Base-by-base conservation (phyloP, 257 asterid species). In the Galeopsis tetrahit region DNA sequence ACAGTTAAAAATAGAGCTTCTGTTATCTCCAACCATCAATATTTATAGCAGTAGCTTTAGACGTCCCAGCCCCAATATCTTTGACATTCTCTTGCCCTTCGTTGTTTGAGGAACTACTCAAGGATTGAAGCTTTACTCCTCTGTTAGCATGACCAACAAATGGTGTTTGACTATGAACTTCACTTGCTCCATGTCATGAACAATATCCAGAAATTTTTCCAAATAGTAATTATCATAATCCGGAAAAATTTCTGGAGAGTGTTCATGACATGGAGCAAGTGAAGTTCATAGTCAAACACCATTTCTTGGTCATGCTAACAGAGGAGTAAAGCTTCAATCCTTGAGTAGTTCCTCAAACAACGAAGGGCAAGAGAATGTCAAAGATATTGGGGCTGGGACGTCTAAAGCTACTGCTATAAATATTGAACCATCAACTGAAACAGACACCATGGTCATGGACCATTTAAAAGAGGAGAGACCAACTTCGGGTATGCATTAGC, bases 371-470 rank as follows among this genome's bases (percentile, higher is more conserved):
- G 77, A 69, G 72, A 69, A 73, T 57, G 9, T 55, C 59, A 79
- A 74, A 65, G 69, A 68, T 73, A 66, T 65, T 36, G 66, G 73
- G 53, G 72, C 58, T 48, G 72, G 78, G 53, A 76, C 71, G 63
- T 69, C 75, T 31, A 77, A 78, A 71, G 74, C 34, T 67, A n/a
- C n/a, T n/a, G 73, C 78, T 61, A 33, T 66, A 55, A 84, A 60
- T 74, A 83, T 83, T 68, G 97, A 88, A 55, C 84, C 92, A 14
- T 88, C 92, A 9, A 91, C 96, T 72, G 97, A 88, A 59, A 90
- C 92, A 15, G 84, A 79, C 79, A 79, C 83, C 71, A 71, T 86
- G 90, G 90, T 83, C 53, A 79, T 85, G 76, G 86, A 81, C 77
- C 73, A 69, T 32, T 63, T 69, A 8, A 83, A 70, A 60, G 84